A percentile compares a stretch with the other conserved stretches of the same genome.
These are phyloP conservation scores for Prunus dulcis DNA, from an alignment of 306 rosid genomes.

Conservation along the genomic window DNA sequence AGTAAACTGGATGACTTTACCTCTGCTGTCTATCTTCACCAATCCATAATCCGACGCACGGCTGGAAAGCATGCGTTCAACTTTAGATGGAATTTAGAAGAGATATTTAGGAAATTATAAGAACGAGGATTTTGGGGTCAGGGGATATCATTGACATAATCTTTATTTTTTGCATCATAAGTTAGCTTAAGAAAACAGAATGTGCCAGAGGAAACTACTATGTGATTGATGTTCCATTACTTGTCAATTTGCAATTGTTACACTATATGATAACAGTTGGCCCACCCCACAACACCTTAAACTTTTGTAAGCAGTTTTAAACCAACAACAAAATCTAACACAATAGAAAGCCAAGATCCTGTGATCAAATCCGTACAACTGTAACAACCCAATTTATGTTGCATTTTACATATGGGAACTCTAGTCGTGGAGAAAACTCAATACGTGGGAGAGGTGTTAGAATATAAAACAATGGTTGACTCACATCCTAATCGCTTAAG, in stretches of 20 bases:
- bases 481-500: not conserved
- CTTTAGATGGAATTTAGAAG: not conserved
- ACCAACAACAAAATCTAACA: not conserved
- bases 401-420: not conserved
- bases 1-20: conserved; percentile 55
- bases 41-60: conserved; percentile 88
- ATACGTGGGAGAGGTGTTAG: not conserved
- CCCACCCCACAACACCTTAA: not conserved
- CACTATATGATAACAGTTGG: not conserved
- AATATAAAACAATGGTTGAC: not conserved
- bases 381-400: not conserved
- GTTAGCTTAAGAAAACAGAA: not conserved
- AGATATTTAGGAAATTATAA: not conserved
- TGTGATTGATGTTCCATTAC: not conserved
- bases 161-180: not conserved
- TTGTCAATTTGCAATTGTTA: not conserved
- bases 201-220: not conserved
- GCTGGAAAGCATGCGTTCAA: conserved; percentile 43
- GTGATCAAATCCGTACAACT: not conserved
- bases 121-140: not conserved
- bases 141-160: not conserved
- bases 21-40: conserved; percentile 74
- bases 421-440: not conserved
- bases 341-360: not conserved
- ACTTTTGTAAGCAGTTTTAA: not conserved